These are phyloP conservation scores for Leccinum rimulosum DNA, from an alignment of 768 basidiomycete genomes.

Conservation along the genomic window DNA sequence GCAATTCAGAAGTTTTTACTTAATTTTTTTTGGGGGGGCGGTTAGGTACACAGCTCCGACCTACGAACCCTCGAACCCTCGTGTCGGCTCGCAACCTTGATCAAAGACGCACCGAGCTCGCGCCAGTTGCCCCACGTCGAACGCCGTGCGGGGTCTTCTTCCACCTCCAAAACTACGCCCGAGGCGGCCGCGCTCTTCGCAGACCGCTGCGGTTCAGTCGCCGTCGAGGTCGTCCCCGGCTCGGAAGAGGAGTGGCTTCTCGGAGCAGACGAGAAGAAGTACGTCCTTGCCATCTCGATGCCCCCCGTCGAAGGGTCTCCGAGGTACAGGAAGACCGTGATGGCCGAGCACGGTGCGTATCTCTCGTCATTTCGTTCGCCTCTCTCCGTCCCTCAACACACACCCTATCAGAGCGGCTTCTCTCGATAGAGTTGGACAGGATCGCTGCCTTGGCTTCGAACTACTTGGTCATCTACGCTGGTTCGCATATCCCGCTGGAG, in stretches of 20 bases:
- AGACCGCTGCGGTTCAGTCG: slow-evolving; percentile 50
- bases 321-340: slow-evolving; percentile 43
- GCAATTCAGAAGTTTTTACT: background rate
- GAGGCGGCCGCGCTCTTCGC: slow-evolving; percentile 45
- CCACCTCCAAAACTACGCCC: slow-evolving; percentile 6
- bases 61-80: slow-evolving; percentile 56
- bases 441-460: slow-evolving; percentile 51
- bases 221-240: slow-evolving; percentile 43
- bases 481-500: slow-evolving; percentile 41
- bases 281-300: slow-evolving; percentile 56
- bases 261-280: slow-evolving; percentile 39
- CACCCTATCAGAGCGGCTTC: slow-evolving; percentile 38
- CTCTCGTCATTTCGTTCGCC: background rate
- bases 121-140: slow-evolving; percentile 63
- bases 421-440: slow-evolving; percentile 47
- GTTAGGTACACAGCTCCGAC: slow-evolving; percentile 60
- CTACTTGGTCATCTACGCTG: slow-evolving; percentile 66
- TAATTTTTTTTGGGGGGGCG: too few species aligned
- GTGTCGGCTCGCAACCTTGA: slow-evolving; percentile 45
- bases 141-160: slow-evolving; percentile 28
- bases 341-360: slow-evolving; percentile 55
- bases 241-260: slow-evolving; percentile 36
- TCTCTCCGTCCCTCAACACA: slow-evolving; percentile 2
- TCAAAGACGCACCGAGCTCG: slow-evolving; percentile 51
- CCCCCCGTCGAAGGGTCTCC: slow-evolving; percentile 45